Base-by-base conservation (phyloP, 2,329 filamentous ascomycete species). In the Juglanconis juglandina region DNA sequence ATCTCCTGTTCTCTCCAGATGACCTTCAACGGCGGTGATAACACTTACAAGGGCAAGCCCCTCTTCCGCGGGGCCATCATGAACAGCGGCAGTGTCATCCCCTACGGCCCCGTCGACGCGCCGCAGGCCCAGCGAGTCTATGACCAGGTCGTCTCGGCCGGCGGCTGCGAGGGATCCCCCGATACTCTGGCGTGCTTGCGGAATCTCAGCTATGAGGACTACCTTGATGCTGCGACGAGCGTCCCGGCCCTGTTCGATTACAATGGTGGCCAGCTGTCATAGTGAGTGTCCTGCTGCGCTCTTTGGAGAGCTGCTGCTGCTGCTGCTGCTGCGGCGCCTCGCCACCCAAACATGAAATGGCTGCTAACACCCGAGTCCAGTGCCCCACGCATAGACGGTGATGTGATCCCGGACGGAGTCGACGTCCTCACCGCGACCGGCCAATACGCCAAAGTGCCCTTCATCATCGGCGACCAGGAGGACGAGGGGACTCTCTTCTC, bases 51-150 rank as follows among this genome's bases (percentile, higher is more conserved):
- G 2, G 84, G 82, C 30, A 81, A 84, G 63, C 77, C 83, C 1
- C 75, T 90, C 0, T 90, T 90, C 77, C 79, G 84, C 13, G 86
- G 75, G 1, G 86, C 75, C 5, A 89, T 90, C 65, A 88, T 89
- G 86, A 80, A 83, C 71, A 84, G 80, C 1, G 84, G 84, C 1
- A 78, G 75, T 46, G 70, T 81, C 6, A 67, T 79, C 2, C 81
- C 83, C 1, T 74, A 79, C 0, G 78, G 81, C 37, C 75, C 79
- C 0, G 79, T 87, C 0, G 83, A 86, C 63, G 78, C 78, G 6
- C 69, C 72, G 2, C 85, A 87, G 67, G 82, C 79, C 0, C 85
- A 89, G 67, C 73, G 68, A 0, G 73, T 76, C 2, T 88, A 86
- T 67, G 75, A 87, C 65, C 71, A 73, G 1, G 75, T 88, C 2